Conservation (phyloP, 176 grass and related monocot species). For the Pontederia crassipes region DNA sequence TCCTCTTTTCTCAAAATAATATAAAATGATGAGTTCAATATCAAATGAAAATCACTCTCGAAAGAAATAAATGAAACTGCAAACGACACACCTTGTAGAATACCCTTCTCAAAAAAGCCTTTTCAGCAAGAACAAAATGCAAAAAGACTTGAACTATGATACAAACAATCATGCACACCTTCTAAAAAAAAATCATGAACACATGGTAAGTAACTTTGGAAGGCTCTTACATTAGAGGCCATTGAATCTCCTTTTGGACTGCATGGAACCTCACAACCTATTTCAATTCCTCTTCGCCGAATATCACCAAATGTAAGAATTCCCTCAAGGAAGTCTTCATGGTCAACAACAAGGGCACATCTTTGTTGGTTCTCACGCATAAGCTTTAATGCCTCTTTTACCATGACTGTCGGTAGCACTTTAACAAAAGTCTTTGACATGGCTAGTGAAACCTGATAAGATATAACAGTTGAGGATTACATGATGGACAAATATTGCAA, state of each 20-base stretch:
- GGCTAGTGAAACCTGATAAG: conserved; percentile 65
- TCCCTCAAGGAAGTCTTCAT: conserved; percentile 94
- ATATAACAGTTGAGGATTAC: no score
- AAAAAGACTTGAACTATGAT: neutral
- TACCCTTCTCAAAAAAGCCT: no score
- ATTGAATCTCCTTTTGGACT: conserved; percentile 29
- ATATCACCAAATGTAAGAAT: conserved; percentile 81
- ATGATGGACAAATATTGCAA: no score
- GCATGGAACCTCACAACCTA: conserved; percentile 22
- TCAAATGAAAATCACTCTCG: no score
- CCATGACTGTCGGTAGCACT: conserved; percentile 40
- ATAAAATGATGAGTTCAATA: no score
- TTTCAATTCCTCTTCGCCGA: conserved; percentile 50
- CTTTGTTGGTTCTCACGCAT: conserved; percentile 84
- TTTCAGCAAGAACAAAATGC: no score
- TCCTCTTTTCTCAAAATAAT: no score
- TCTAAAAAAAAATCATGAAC: neutral
- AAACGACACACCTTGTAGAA: no score
- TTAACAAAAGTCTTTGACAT: conserved; percentile 80
- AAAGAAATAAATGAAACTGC: conserved; percentile 1
- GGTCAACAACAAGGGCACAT: conserved; percentile 83
- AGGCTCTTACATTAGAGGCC: conserved; percentile 30
- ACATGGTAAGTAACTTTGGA: conserved; percentile 2
- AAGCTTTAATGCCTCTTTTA: conserved; percentile 58
- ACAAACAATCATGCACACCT: neutral